Evolutionary conservation across 2,329 filamentous ascomycete genomes (phyloP), one percentile per base, ranked within the genome.

Genomic region (Gaeumannomyces tritici): DNA sequence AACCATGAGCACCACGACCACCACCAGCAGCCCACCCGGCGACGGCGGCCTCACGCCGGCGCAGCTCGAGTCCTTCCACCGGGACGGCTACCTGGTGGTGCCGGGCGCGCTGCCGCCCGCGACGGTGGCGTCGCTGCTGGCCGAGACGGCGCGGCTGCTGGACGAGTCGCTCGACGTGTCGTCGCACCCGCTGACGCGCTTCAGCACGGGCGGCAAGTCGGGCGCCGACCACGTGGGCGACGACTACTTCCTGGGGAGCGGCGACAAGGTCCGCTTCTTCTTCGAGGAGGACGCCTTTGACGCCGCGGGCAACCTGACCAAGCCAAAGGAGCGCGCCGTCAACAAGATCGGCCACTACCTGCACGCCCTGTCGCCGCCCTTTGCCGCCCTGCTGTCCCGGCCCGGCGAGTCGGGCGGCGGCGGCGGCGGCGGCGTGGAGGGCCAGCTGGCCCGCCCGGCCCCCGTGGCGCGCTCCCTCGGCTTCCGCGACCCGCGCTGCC

Each of bases 261-360:
- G 91, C 65, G 90, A 98, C 80, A 93, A 97, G 77, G 80, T 98
- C 65, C 89, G 92, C 64, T 98, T 96, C 83, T 98, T 98, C 83
- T 96, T 98, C 75, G 93, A 98, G 76, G 91, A 96, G 75, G 93
- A 95, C 75, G 93, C 93, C 66, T 93, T 97, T 73, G 80, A 88
- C 69, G 67, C 78, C 12, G 70, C 74, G 0, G 88, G 90, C 54
- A 76, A 78, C 1, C 84, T 98, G 4, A 78, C 77, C 13, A 92
- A 93, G 68, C 90, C 93, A 54, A 96, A 96, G 74, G 80, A 89
- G 65, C 84, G 82, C 62, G 91, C 95, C 62, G 89, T 99, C 72
- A 99, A 98, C 80, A 91, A 93, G 76, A 91, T 92, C 71, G 89
- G 90, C 2, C 89, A 96, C 73, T 86, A 86, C 68, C 80, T 96